phyloP scores from a whole-genome alignment of 73 alveolate genomes.

The Stentor coeruleus region DNA sequence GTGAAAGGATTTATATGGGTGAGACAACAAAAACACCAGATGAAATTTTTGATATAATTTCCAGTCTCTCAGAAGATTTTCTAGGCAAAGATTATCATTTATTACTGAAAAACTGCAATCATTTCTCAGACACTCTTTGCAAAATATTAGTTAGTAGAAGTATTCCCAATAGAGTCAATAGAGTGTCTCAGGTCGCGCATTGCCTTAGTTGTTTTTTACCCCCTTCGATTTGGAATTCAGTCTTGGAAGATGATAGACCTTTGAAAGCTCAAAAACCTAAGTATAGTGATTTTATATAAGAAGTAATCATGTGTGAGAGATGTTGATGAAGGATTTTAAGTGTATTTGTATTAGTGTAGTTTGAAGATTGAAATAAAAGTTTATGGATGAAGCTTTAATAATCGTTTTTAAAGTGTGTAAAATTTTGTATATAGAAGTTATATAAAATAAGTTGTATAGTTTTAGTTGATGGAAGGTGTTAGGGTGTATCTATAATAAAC shows the following conservation, averaged over 20 bases:
- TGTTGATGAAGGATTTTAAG: too few species aligned
- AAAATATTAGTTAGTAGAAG: not conserved
- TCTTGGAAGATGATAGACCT: not conserved
- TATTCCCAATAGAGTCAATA: not conserved
- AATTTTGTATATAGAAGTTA: too few species aligned
- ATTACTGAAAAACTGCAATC: not conserved
- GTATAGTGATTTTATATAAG: too few species aligned
- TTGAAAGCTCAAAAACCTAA: too few species aligned
- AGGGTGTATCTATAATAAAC: too few species aligned
- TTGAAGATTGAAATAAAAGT: too few species aligned
- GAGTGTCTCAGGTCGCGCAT: not conserved
- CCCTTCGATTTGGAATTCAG: not conserved
- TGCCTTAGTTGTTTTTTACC: constrained; percentile 1
- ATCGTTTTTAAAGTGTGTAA: too few species aligned
- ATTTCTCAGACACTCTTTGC: not conserved
- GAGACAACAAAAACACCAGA: not conserved
- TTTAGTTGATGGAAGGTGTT: too few species aligned
- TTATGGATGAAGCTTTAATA: too few species aligned
- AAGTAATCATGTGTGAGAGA: too few species aligned
- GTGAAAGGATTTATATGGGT: not conserved
- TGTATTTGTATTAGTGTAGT: too few species aligned
- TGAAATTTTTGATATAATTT: not conserved
- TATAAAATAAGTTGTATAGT: too few species aligned
- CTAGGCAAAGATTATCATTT: not conserved
- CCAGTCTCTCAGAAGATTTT: not conserved